These are phyloP conservation scores for Leptomonas pyrrhocoris DNA, from an alignment of 208 protist genomes.

Conservation along the genomic window DNA sequence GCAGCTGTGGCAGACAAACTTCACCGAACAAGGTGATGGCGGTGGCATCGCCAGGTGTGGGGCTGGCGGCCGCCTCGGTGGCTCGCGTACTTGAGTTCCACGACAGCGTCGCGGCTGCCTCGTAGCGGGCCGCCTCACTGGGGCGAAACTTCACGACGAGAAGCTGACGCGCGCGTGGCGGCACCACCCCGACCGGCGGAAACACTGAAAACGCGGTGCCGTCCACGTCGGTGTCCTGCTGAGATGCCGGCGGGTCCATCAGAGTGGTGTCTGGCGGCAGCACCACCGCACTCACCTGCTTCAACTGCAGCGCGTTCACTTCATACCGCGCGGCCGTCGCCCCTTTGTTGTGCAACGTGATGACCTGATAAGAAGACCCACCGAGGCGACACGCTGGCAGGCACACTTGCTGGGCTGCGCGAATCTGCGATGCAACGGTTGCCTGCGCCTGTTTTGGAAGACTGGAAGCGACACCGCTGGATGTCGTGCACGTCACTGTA, in stretches of 20 bases:
- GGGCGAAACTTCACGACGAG: constrained; percentile 74
- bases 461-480: not conserved
- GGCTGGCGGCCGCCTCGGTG: not conserved
- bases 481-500: constrained; percentile 48
- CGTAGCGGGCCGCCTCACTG: constrained; percentile 43
- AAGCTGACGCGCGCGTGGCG: constrained; percentile 42
- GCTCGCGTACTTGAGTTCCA: constrained; percentile 44
- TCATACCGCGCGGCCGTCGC: constrained; percentile 59
- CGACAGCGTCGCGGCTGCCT: constrained; percentile 41
- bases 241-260: constrained; percentile 2
- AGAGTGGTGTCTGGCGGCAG: constrained; percentile 16
- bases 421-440: constrained; percentile 11
- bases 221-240: constrained; percentile 22
- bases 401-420: constrained; percentile 22
- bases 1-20: constrained; percentile 52
- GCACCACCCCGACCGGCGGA: constrained; percentile 62
- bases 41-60: constrained; percentile 25
- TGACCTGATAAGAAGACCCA: constrained; percentile 55
- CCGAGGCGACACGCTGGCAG: constrained; percentile 65
- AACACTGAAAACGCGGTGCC: constrained; percentile 52
- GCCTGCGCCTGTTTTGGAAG: constrained; percentile 13
- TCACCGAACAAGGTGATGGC: constrained; percentile 61
- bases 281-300: constrained; percentile 53
- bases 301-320: constrained; percentile 36
- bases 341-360: constrained; percentile 67